phyloP scores from a whole-genome alignment of 208 protist species.

The Trypanosoma lewisi region DNA sequence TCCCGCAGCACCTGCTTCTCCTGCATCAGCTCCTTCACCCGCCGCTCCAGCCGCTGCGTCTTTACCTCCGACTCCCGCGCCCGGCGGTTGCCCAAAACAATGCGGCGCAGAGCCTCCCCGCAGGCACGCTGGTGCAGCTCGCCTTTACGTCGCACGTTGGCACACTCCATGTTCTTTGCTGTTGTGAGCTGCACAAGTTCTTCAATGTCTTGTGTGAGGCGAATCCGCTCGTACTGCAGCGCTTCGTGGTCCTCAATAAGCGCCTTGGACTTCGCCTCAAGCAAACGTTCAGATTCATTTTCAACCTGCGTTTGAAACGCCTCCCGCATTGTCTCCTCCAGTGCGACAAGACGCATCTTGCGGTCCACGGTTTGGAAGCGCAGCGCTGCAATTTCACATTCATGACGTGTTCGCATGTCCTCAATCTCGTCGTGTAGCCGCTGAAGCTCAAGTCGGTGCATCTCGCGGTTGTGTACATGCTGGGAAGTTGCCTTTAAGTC shows the following conservation, averaged over 20 bases:
- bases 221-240: conserved; percentile 52
- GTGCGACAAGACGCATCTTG: conserved; percentile 73
- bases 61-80: conserved; percentile 47
- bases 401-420: conserved; percentile 47
- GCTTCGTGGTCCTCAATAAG: conserved; percentile 43
- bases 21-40: conserved; percentile 38
- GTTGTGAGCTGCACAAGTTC: conserved; percentile 62
- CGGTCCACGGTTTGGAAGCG: conserved; percentile 81
- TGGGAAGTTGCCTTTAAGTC: conserved; percentile 56
- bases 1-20: conserved; percentile 30
- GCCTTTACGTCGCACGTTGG: conserved; percentile 38
- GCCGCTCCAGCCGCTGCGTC: conserved; percentile 52
- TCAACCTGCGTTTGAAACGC: conserved; percentile 57
- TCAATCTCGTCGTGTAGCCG: conserved; percentile 63
- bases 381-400: conserved; percentile 61
- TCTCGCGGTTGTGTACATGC: conserved; percentile 61
- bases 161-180: conserved; percentile 44
- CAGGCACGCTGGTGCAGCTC: conserved; percentile 58
- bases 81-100: conserved; percentile 38
- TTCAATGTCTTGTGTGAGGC: conserved; percentile 59
- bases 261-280: conserved; percentile 40
- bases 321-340: conserved; percentile 73
- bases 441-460: conserved; percentile 61
- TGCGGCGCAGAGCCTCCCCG: conserved; percentile 54
- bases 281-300: conserved; percentile 34